A percentile compares a stretch with the other conserved stretches of the same genome.
phyloP scores from a whole-genome alignment of 805 yeast species.

The Candida cerambycidarum region DNA sequence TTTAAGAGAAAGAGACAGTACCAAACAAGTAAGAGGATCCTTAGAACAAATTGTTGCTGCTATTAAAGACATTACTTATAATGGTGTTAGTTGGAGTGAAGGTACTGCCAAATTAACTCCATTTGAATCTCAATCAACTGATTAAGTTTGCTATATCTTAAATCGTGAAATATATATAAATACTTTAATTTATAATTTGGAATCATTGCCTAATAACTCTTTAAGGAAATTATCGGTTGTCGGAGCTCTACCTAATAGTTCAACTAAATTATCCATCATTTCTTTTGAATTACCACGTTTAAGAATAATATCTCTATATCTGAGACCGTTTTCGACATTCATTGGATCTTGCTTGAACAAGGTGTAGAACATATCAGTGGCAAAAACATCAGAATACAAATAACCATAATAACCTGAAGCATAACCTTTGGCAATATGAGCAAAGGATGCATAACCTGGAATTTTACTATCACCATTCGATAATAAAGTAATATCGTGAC shows the following conservation, averaged over 20 bases:
- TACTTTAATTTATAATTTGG: constrained; percentile 5
- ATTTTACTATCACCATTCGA: constrained; percentile 53
- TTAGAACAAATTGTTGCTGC: constrained; percentile 69
- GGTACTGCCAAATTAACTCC: constrained; percentile 73
- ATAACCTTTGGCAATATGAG: constrained; percentile 80
- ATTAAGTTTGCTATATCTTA: constrained; percentile 6
- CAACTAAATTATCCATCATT: constrained; percentile 60
- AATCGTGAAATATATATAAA: neutral
- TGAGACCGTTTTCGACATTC: constrained; percentile 57
- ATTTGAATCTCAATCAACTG: constrained; percentile 68
- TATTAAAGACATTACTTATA: constrained; percentile 71
- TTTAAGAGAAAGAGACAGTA: constrained; percentile 94
- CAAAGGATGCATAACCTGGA: constrained; percentile 75
- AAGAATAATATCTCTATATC: constrained; percentile 69
- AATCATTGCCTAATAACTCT: constrained; percentile 46
- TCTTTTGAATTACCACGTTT: constrained; percentile 74
- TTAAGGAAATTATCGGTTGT: constrained; percentile 67
- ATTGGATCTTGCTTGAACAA: constrained; percentile 69
- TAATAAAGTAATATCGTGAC: constrained; percentile 61
- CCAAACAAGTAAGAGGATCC: constrained; percentile 94
- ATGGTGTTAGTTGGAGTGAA: constrained; percentile 77
- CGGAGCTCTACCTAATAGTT: constrained; percentile 75
- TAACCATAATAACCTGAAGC: constrained; percentile 88
- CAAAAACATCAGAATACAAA: constrained; percentile 82
- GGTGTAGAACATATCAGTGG: constrained; percentile 76